Evolutionary conservation across 1,139 yeast species (phyloP).

Genomic region (Spencermartinsiella ligniputridi): DNA sequence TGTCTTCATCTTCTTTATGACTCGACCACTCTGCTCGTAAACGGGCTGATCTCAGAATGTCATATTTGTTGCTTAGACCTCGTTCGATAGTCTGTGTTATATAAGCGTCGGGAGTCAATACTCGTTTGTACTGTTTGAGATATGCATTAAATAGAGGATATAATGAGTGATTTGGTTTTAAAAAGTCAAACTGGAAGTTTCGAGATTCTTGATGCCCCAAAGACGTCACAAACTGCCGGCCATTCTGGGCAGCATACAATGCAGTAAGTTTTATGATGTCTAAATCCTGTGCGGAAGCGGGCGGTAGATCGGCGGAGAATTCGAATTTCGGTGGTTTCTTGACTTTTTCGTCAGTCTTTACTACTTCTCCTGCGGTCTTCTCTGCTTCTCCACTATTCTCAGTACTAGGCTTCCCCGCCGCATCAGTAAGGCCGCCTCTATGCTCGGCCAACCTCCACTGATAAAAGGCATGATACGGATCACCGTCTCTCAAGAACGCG

Average conservation of each 20-base stretch:
- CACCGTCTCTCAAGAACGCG: constrained; percentile 50
- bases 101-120: constrained; percentile 31
- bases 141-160: constrained; percentile 48
- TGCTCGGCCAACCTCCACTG: constrained; percentile 36
- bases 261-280: constrained; percentile 74
- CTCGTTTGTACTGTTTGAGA: constrained; percentile 51
- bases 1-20: constrained; percentile 36
- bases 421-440: constrained; percentile 22
- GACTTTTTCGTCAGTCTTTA: constrained; percentile 8
- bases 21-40: constrained; percentile 55
- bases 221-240: constrained; percentile 41
- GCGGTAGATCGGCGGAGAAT: constrained; percentile 49
- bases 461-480: constrained; percentile 59
- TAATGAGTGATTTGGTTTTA: constrained; percentile 58
- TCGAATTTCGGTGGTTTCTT: constrained; percentile 39
- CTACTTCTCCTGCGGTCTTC: constrained; percentile 6
- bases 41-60: constrained; percentile 49
- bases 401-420: constrained; percentile 9
- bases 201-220: constrained; percentile 41
- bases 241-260: constrained; percentile 54
- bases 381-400: constrained; percentile 6
- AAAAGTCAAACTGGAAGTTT: constrained; percentile 63
- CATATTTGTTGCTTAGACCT: constrained; percentile 28
- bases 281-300: constrained; percentile 59
- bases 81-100: constrained; percentile 19